Conservation (phyloP, 345 rosid species). For the Aethionema arabicum region DNA sequence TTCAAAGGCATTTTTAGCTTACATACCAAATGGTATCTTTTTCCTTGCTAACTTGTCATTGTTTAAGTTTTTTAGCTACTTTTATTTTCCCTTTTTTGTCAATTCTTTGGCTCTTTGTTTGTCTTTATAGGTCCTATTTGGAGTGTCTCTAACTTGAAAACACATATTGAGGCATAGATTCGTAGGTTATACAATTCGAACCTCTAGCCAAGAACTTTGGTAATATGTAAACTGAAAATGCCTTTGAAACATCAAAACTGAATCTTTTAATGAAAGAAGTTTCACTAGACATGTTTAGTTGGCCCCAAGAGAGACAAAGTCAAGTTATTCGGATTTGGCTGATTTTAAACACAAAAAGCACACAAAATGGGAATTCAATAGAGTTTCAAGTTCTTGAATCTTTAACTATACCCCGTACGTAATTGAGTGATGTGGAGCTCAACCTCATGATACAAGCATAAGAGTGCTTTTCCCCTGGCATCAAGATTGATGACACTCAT, state of each 20-base stretch:
- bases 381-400: too few relatives aligned
- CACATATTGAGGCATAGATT: constrained; percentile 39
- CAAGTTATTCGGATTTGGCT: constrained; percentile 49
- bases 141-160: constrained; percentile 39
- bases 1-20: constrained; percentile 38
- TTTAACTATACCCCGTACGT: too few relatives aligned
- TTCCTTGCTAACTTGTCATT: constrained; percentile 15
- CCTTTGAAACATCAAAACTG: constrained; percentile 47
- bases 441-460: too few relatives aligned
- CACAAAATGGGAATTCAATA: too few relatives aligned
- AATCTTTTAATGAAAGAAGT: constrained; percentile 48
- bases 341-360: too few relatives aligned
- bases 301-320: constrained; percentile 45
- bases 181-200: too few relatives aligned
- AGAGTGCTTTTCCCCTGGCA: too few relatives aligned
- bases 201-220: too few relatives aligned
- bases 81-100: constrained; percentile 8
- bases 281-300: constrained; percentile 43
- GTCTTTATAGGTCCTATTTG: constrained; percentile 42
- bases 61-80: constrained; percentile 3
- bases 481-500: too few relatives aligned
- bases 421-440: too few relatives aligned
- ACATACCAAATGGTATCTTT: constrained; percentile 55
- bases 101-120: constrained; percentile 10
- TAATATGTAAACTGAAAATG: constrained; percentile 40